Percentiles rank a stretch among this genome's conserved stretches.
These are phyloP conservation scores for Gossypium anomalum DNA, from an alignment of 345 rosid genomes.

Conservation along the genomic window DNA sequence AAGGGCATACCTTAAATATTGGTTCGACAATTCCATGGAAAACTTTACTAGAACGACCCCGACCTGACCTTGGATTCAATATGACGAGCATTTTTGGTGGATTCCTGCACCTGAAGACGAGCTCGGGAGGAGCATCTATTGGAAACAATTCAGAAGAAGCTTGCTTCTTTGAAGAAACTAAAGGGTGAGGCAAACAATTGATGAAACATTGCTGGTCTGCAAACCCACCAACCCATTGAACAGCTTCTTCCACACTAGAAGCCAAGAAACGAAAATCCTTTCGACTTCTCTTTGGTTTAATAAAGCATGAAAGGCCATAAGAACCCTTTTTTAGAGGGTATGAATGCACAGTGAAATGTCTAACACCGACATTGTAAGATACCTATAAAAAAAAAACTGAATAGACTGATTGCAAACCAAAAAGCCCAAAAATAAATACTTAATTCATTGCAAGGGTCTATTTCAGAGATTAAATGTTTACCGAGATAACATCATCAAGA, in stretches of 20 bases:
- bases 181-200: constrained; percentile 89
- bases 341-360: constrained; percentile 89
- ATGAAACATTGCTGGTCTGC: constrained; percentile 93
- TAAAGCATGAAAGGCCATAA: constrained; percentile 72
- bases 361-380: constrained; percentile 75
- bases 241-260: constrained; percentile 75
- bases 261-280: constrained; percentile 84
- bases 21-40: constrained; percentile 87
- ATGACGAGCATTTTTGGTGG: constrained; percentile 93
- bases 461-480: constrained; percentile 24
- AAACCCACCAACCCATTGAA: constrained; percentile 97
- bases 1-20: constrained; percentile 68
- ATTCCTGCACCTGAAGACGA: constrained; percentile 82
- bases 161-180: constrained; percentile 88
- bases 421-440: constrained; percentile 8
- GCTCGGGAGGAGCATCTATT: constrained; percentile 81
- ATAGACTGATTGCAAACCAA: background rate
- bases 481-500: constrained; percentile 77
- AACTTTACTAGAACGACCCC: constrained; percentile 90
- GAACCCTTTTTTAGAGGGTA: constrained; percentile 65
- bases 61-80: constrained; percentile 92
- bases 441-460: constrained; percentile 9
- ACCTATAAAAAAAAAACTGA: constrained; percentile 41
- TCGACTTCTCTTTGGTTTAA: constrained; percentile 71
- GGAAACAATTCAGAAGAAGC: constrained; percentile 82